Conservation (phyloP, 139 green algal species). For the Pseudopediastrum boryanum region DNA sequence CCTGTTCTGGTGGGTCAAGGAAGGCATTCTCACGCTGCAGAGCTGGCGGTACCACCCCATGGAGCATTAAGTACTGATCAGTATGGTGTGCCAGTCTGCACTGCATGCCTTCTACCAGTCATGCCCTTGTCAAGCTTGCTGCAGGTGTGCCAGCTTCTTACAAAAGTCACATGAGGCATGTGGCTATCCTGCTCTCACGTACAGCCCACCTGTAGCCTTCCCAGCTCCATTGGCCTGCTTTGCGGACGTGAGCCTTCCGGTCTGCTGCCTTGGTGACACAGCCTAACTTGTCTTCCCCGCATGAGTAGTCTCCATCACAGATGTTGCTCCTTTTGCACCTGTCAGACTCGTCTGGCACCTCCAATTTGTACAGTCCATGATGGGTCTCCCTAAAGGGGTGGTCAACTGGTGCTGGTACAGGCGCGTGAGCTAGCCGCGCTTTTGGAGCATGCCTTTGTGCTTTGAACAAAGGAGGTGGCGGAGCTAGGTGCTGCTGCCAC, state of each 20-base stretch:
- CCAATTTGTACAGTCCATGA: conserved; percentile 43
- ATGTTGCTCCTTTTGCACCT: conserved; percentile 64
- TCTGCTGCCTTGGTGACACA: conserved; percentile 51
- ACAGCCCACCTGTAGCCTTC: conserved; percentile 62
- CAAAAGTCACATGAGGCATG: not conserved
- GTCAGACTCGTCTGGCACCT: conserved; percentile 53
- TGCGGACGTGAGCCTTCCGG: conserved; percentile 48
- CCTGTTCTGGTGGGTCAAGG: not conserved
- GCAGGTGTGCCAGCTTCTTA: not conserved
- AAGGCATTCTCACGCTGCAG: not conserved
- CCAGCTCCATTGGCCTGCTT: conserved; percentile 69
- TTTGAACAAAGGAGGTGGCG: not conserved
- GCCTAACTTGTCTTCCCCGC: conserved; percentile 48
- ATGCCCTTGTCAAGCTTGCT: not conserved
- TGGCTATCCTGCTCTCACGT: not conserved
- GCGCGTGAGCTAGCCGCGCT: not conserved
- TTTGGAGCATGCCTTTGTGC: not conserved
- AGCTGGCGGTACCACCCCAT: not conserved
- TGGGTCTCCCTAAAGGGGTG: conserved; percentile 32
- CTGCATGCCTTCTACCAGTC: not conserved
- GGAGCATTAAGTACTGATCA: not conserved
- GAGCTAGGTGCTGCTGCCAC: conserved; percentile 11
- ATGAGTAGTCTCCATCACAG: conserved; percentile 65
- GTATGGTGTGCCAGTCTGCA: not conserved
- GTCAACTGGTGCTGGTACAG: not conserved